phyloP scores from a whole-genome alignment of 345 rosid genomes.

The Erodium maritimum region DNA sequence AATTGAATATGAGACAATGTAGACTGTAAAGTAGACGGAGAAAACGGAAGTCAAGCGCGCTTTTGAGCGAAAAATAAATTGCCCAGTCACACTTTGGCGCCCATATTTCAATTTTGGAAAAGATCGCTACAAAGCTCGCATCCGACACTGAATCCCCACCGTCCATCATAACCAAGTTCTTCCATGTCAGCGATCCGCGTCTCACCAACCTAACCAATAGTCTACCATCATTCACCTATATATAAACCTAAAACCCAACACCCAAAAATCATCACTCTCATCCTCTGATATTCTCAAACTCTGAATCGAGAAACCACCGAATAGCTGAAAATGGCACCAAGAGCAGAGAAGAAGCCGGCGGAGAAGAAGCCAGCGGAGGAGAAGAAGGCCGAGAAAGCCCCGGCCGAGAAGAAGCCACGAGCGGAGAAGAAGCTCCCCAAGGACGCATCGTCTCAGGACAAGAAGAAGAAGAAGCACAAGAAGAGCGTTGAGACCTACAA shows the following conservation, averaged over 20 bases:
- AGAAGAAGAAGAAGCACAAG: constrained; percentile 27
- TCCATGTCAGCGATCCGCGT: constrained; percentile 25
- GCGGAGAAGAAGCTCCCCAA: constrained; percentile 25
- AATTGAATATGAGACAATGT: no score
- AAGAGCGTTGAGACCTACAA: constrained; percentile 31
- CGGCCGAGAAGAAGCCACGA: constrained; percentile 27
- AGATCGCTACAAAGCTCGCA: no score
- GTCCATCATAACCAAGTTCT: constrained; percentile 6
- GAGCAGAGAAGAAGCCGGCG: constrained; percentile 25
- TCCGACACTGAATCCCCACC: constrained; percentile 12
- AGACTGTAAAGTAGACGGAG: no score
- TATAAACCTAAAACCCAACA: neutral
- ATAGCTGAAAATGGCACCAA: constrained; percentile 18
- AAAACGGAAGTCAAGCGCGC: no score
- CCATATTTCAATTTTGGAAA: no score
- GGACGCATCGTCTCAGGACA: constrained; percentile 15
- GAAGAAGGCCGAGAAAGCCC: constrained; percentile 23
- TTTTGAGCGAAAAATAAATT: no score
- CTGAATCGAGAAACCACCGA: neutral
- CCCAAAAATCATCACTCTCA: neutral
- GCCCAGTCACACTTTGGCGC: no score
- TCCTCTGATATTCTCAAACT: neutral
- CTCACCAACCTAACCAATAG: constrained; percentile 7
- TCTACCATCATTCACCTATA: constrained; percentile 2
- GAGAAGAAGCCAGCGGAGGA: constrained; percentile 28